Evolutionary conservation across 2,329 filamentous ascomycete genomes (phyloP).

Genomic region (Apiospora malaysiana): DNA sequence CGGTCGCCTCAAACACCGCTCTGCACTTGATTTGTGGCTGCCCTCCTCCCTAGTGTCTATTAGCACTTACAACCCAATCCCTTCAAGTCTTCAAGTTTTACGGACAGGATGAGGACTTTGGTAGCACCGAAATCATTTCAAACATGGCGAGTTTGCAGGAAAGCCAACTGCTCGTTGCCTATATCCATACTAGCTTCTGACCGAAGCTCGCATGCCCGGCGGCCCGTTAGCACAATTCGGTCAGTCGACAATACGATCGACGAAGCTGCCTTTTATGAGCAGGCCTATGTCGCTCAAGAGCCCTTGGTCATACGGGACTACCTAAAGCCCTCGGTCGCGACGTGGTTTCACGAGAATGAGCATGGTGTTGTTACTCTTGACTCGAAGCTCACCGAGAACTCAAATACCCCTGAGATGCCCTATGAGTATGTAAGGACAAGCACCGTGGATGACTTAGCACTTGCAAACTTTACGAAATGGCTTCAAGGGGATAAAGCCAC

Average conservation of each 20-base stretch:
- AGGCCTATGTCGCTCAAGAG: background rate
- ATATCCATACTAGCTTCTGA: background rate
- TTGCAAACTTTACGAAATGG: slow-evolving; percentile 27
- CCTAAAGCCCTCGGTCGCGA: background rate
- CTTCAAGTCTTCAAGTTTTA: too few relatives aligned
- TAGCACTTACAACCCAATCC: background rate
- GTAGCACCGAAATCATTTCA: background rate
- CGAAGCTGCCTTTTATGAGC: background rate
- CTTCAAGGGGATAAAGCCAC: background rate
- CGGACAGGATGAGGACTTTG: background rate
- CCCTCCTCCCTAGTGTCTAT: background rate
- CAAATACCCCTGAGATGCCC: slow-evolving; percentile 5
- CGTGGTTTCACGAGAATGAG: background rate
- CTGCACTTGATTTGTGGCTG: background rate
- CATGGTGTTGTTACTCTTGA: background rate
- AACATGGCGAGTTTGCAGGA: background rate
- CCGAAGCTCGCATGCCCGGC: background rate
- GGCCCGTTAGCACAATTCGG: background rate
- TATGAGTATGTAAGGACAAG: slow-evolving; percentile 10
- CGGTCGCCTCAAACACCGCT: too few relatives aligned
- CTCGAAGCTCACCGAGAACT: background rate
- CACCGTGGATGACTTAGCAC: slow-evolving; percentile 6
- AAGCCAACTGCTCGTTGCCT: background rate
- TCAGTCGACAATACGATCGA: slow-evolving; percentile 7
- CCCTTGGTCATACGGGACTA: slow-evolving; percentile 7